These are phyloP conservation scores for Casuarina equisetifolia DNA, from an alignment of 306 rosid species.

Conservation along the genomic window DNA sequence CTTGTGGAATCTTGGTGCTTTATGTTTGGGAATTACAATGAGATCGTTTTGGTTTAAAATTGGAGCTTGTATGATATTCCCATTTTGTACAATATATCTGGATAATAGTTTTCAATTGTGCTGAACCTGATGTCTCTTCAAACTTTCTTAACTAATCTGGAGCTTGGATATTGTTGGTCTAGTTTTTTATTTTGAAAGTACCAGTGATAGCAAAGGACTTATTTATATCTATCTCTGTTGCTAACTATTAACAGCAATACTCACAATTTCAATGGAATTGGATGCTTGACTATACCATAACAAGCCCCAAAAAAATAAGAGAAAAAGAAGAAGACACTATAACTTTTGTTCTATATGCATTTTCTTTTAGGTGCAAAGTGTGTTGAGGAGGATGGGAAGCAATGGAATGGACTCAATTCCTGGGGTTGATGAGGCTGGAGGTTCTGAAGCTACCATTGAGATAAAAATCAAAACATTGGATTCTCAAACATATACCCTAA, in stretches of 20 bases:
- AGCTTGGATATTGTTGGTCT: neutral
- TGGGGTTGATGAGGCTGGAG: slow-evolving; percentile 42
- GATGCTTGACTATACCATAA: neutral
- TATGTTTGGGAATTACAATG: neutral
- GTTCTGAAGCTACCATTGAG: slow-evolving; percentile 77
- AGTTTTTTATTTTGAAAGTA: neutral
- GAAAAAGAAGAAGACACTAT: slow-evolving; percentile 3
- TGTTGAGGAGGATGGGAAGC: slow-evolving; percentile 69
- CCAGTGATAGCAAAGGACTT: neutral
- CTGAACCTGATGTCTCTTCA: neutral
- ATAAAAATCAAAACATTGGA: slow-evolving; percentile 93
- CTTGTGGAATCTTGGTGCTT: neutral
- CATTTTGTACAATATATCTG: neutral
- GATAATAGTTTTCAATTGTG: neutral
- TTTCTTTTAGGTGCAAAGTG: slow-evolving; percentile 33
- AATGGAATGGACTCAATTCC: slow-evolving; percentile 38
- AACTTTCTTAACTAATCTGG: neutral
- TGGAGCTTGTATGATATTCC: neutral
- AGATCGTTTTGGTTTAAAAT: neutral
- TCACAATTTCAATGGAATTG: neutral
- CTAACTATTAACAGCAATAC: neutral
- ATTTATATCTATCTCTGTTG: neutral
- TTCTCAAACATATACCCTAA: slow-evolving; percentile 84
- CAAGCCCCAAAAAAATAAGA: slow-evolving; percentile 12
- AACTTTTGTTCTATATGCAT: slow-evolving; percentile 11